Base-by-base conservation (phyloP, 176 grass and related monocot genomes). In the Ensete glaucum region DNA sequence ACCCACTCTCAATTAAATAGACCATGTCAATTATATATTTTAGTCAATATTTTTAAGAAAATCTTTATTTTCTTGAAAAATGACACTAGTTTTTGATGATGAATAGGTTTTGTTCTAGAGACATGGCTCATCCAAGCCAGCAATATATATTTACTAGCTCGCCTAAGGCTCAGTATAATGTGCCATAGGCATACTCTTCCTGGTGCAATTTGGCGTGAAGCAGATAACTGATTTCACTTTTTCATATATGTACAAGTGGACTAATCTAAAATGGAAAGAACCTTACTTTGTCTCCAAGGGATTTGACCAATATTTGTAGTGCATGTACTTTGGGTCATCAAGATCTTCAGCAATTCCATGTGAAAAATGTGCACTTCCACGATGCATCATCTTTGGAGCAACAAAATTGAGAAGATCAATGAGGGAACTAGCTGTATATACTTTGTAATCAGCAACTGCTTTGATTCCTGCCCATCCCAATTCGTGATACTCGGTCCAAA, bases 261-360 rank as follows among this genome's bases (percentile, higher is more conserved):
- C 12, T 10, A 43, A 43, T 11, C 24, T 52, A 53, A 17, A 54
- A 82, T 79, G 34, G 34, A 59, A 17, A 54, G 34, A 43, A 1
- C 64, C 90, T 81, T 85, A 99, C 95, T 99, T 99, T 62, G 95
- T 99, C 67, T 99, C 95, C 82, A 99, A 82, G 71, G 95, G 95
- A 62, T 99, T 99, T 48, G 95, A 99, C 95, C 95, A 99, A 84
- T 99, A 99, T 76, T 91, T 99, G 76, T 99, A 91, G 70, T 99
- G 88, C 27, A 59, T 14, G 57, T 91, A 99, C 64, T 99, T 87
- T 19, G 84, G 88, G 78, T 99, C 88, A 79, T 99, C 90, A 76
- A 99, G 81, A 77, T 94, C 71, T 78, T 99, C 90, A 80, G 95
- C 95, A 84, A 99, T 91, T 59, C 95, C 90, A 82, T 89, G 87